These are phyloP conservation scores for Globisporangium yorkense DNA, from an alignment of 352 stramenopile genomes.

Conservation along the genomic window DNA sequence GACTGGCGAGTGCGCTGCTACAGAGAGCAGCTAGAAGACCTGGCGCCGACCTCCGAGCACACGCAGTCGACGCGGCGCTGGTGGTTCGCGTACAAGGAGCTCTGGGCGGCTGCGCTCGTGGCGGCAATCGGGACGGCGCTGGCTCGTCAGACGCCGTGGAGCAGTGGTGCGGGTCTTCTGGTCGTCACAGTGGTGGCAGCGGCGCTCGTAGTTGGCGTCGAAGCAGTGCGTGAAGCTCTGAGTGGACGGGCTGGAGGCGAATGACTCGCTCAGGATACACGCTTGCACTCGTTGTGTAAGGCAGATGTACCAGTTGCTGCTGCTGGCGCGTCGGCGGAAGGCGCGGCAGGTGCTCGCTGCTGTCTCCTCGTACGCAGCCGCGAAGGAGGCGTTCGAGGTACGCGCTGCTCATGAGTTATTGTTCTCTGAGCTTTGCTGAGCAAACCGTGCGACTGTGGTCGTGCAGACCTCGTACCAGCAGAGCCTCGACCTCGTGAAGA, in stretches of 20 bases:
- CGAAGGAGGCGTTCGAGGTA: slow-evolving; percentile 12
- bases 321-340: slow-evolving; percentile 1
- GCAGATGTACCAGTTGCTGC: slow-evolving; percentile 11
- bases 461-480: slow-evolving; percentile 19
- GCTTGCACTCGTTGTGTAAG: not conserved
- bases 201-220: not conserved
- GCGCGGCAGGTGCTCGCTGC: not conserved
- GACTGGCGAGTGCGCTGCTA: not conserved
- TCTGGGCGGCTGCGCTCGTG: not conserved
- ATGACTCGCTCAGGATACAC: not conserved
- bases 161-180: not conserved
- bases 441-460: not conserved
- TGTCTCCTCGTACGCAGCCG: not conserved
- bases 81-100: not conserved
- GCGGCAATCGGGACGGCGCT: not conserved
- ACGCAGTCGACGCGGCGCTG: not conserved
- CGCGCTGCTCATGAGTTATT: not conserved
- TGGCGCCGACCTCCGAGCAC: not conserved
- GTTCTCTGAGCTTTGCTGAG: not conserved
- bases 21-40: not conserved
- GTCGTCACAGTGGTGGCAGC: too few relatives aligned
- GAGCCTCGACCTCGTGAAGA: slow-evolving; percentile 48
- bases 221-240: slow-evolving; percentile 1
- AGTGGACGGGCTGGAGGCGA: not conserved
- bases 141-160: not conserved